phyloP scores from a whole-genome alignment of 495 filamentous ascomycete species.

The Zalerion maritima region DNA sequence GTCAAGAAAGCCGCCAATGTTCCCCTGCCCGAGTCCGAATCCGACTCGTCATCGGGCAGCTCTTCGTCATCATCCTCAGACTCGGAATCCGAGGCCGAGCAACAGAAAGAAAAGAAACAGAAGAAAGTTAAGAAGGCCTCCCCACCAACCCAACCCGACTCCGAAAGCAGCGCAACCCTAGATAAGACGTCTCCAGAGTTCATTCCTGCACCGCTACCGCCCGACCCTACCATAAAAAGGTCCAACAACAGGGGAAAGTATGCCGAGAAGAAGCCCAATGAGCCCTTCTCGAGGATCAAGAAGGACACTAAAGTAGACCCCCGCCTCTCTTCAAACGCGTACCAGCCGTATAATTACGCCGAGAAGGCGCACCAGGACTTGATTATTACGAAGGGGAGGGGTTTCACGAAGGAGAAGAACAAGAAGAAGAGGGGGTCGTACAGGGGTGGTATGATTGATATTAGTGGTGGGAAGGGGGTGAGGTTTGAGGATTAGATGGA shows the following conservation, averaged over 20 bases:
- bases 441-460: slow-evolving; percentile 70
- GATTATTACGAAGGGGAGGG: slow-evolving; percentile 82
- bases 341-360: slow-evolving; percentile 74
- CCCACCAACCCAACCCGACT: slow-evolving; percentile 7
- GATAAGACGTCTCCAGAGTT: slow-evolving; percentile 26
- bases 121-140: slow-evolving; percentile 15
- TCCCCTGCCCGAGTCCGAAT: slow-evolving; percentile 32
- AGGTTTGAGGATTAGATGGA: slow-evolving; percentile 67
- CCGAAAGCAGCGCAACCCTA: slow-evolving; percentile 27
- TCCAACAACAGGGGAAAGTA: slow-evolving; percentile 31
- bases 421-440: slow-evolving; percentile 85
- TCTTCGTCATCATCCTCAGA: slow-evolving; percentile 12
- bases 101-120: slow-evolving; percentile 15
- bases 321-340: slow-evolving; percentile 51
- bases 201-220: slow-evolving; percentile 33
- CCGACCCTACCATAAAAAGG: slow-evolving; percentile 27
- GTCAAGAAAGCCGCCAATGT: slow-evolving; percentile 38
- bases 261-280: slow-evolving; percentile 38
- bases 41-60: slow-evolving; percentile 14
- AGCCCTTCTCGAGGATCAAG: slow-evolving; percentile 50
- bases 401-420: slow-evolving; percentile 99
- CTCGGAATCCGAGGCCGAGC: slow-evolving; percentile 7
- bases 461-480: slow-evolving; percentile 54
- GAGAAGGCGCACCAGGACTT: slow-evolving; percentile 75
- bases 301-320: slow-evolving; percentile 44